A percentile compares a stretch with the other conserved stretches of the same genome.
These are phyloP conservation scores for Fusarium sterilihyphosum DNA, from an alignment of 2,329 filamentous ascomycete genomes.

Conservation along the genomic window DNA sequence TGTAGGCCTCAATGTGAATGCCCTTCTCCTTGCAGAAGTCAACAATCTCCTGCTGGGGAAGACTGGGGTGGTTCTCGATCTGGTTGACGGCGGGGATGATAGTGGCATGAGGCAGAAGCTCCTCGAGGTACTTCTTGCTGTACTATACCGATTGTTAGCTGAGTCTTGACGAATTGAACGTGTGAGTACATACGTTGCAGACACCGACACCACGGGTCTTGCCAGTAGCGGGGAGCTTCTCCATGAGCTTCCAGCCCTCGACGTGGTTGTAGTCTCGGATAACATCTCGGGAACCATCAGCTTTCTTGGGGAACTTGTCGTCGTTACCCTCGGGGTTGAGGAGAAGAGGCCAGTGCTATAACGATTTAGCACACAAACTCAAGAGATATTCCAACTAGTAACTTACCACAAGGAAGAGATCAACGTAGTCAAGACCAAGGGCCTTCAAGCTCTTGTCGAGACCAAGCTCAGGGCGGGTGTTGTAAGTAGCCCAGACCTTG, in stretches of 20 bases:
- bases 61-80: constrained; percentile 77
- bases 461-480: constrained; percentile 73
- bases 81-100: constrained; percentile 75
- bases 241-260: constrained; percentile 81
- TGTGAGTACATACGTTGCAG: constrained; percentile 55
- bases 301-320: constrained; percentile 77
- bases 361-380: background rate
- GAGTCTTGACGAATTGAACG: background rate
- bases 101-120: constrained; percentile 60
- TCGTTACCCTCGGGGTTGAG: constrained; percentile 84
- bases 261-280: constrained; percentile 74
- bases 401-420: constrained; percentile 75
- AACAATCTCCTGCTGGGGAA: constrained; percentile 77
- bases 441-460: constrained; percentile 78
- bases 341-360: constrained; percentile 80
- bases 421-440: constrained; percentile 82
- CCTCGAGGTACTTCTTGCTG: constrained; percentile 64
- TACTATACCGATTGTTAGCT: constrained; percentile 52
- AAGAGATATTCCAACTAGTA: background rate
- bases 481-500: constrained; percentile 87
- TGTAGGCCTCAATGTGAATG: constrained; percentile 79
- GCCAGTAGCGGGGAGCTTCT: constrained; percentile 69
- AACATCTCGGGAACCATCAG: constrained; percentile 80
- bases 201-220: constrained; percentile 66
- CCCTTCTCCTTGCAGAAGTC: constrained; percentile 74